A percentile compares a stretch with the other conserved stretches of the same genome.
These are phyloP conservation scores for Tulasnella sp. DNA, from an alignment of 768 basidiomycete species.

Conservation along the genomic window DNA sequence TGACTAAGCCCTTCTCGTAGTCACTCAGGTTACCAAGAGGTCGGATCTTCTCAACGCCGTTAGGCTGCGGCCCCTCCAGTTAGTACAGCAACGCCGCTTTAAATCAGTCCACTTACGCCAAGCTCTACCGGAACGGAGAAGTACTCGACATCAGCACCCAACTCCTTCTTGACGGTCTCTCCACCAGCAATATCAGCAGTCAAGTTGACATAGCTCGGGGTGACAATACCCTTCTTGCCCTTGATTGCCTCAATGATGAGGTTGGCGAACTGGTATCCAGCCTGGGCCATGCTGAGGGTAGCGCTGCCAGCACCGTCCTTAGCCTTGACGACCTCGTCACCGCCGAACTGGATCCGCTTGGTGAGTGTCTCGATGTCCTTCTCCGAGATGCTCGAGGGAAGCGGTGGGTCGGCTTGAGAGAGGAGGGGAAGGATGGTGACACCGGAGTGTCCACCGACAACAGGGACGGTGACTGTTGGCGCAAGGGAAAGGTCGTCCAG, in stretches of 20 bases:
- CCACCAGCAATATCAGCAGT: constrained; percentile 62
- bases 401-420: constrained; percentile 76
- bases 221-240: constrained; percentile 75
- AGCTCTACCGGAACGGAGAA: constrained; percentile 87
- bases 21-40: constrained; percentile 68
- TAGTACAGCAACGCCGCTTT: not conserved
- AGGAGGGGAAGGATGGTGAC: constrained; percentile 91
- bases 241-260: constrained; percentile 77
- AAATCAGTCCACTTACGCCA: constrained; percentile 50
- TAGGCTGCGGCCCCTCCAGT: constrained; percentile 39
- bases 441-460: constrained; percentile 92
- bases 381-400: constrained; percentile 50
- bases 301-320: constrained; percentile 92
- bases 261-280: constrained; percentile 81
- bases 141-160: constrained; percentile 69
- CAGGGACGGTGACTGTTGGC: constrained; percentile 65
- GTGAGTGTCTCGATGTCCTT: constrained; percentile 52
- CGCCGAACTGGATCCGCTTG: constrained; percentile 88
- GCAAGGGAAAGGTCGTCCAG: constrained; percentile 56
- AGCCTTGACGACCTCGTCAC: constrained; percentile 97
- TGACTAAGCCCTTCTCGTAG: constrained; percentile 66
- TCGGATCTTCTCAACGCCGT: constrained; percentile 75
- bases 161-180: constrained; percentile 66
- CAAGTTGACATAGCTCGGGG: constrained; percentile 79
- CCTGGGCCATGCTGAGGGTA: constrained; percentile 94